These are phyloP conservation scores for Chenopodium berlandieri DNA, from an alignment of 148 eudicot genomes.

Conservation along the genomic window DNA sequence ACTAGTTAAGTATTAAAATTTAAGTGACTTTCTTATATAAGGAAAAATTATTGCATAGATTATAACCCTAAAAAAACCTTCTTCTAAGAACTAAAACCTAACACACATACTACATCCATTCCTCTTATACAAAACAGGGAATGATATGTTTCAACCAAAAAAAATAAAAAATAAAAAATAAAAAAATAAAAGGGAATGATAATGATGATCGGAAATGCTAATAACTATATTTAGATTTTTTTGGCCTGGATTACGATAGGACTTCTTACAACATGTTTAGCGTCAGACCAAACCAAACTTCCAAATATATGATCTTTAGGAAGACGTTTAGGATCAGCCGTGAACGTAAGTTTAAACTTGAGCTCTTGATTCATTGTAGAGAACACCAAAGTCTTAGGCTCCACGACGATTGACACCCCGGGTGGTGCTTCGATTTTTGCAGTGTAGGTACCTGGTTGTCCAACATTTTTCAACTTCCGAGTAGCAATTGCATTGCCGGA, in stretches of 20 bases:
- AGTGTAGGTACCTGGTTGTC: conserved; percentile 33
- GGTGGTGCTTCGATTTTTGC: conserved; percentile 31
- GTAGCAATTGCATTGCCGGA: conserved; percentile 25
- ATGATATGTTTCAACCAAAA: no score
- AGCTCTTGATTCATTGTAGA: background rate
- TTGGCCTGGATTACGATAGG: conserved; percentile 37
- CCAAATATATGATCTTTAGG: conserved; percentile 31
- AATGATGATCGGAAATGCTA: no score
- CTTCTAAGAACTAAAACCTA: no score
- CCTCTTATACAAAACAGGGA: no score
- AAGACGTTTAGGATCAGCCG: background rate
- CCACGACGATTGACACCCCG: conserved; percentile 22
- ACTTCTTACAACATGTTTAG: conserved; percentile 48
- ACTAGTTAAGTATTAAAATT: no score
- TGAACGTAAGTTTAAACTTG: conserved; percentile 21
- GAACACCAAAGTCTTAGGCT: conserved; percentile 39
- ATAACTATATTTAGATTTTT: no score
- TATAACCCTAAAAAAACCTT: no score
- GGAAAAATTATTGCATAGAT: no score
- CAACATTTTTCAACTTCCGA: conserved; percentile 56
- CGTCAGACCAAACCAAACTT: conserved; percentile 44
- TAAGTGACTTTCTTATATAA: no score
- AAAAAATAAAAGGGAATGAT: no score
- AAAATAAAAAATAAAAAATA: no score
- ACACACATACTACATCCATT: no score